Evolutionary conservation across 768 basidiomycete species (phyloP).

Genomic region (Mrakia hoshinonis): DNA sequence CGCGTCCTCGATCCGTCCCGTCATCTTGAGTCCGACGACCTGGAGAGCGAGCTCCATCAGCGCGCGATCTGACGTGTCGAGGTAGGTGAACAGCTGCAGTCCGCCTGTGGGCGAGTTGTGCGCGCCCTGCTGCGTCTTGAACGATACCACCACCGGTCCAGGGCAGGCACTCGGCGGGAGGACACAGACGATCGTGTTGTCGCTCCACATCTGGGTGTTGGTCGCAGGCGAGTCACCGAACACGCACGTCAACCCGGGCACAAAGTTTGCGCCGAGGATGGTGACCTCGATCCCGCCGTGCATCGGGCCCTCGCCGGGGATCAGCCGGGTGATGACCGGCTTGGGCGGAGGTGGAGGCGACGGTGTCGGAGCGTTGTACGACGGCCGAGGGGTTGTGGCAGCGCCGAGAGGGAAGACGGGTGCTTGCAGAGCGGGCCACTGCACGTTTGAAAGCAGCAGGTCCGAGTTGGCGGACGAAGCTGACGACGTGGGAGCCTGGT

Average conservation of each 20-base stretch:
- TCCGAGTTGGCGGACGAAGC: slow-evolving; percentile 12
- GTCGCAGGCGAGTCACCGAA: slow-evolving; percentile 78
- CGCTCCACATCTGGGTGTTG: slow-evolving; percentile 74
- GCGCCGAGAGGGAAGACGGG: neutral
- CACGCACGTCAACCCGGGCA: slow-evolving; percentile 52
- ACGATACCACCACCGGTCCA: slow-evolving; percentile 83
- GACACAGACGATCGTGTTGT: slow-evolving; percentile 83
- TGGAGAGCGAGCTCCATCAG: slow-evolving; percentile 95
- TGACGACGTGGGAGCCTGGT: slow-evolving; percentile 10
- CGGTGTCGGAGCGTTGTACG: neutral
- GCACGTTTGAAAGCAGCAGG: slow-evolving; percentile 30
- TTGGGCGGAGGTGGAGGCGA: slow-evolving; percentile 39
- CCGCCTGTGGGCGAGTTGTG: slow-evolving; percentile 38
- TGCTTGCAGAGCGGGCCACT: slow-evolving; percentile 17
- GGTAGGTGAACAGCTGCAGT: slow-evolving; percentile 72
- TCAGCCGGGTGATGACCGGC: slow-evolving; percentile 70
- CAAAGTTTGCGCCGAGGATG: slow-evolving; percentile 79
- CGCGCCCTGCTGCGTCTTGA: slow-evolving; percentile 50
- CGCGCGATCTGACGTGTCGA: slow-evolving; percentile 78
- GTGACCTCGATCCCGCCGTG: slow-evolving; percentile 93
- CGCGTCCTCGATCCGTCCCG: slow-evolving; percentile 85
- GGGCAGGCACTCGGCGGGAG: slow-evolving; percentile 71
- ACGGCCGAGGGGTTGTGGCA: neutral
- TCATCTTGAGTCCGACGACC: slow-evolving; percentile 93
- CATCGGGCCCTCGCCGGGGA: slow-evolving; percentile 74